These are phyloP conservation scores for Fraxinus sp. DNA, from an alignment of 305 asterid genomes.

Conservation along the genomic window DNA sequence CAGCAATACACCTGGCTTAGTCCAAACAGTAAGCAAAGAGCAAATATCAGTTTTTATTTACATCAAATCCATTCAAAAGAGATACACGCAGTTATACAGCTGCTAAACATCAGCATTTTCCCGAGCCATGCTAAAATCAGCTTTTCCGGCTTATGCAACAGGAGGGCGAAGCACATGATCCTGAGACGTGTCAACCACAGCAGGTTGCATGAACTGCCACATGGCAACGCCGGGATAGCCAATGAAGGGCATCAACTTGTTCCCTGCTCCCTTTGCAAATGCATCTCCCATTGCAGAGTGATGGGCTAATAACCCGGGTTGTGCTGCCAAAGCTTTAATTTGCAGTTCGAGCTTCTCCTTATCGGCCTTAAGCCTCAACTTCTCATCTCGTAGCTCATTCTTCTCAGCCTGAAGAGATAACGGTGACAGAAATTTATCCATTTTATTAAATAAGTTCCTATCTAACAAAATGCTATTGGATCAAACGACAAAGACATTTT, in stretches of 20 bases:
- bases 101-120: not conserved
- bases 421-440: not conserved
- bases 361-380: conserved; percentile 35
- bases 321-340: conserved; percentile 23
- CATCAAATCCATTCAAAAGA: not conserved
- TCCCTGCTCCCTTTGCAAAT: conserved; percentile 29
- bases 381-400: conserved; percentile 42
- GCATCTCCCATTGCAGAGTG: conserved; percentile 32
- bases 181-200: conserved; percentile 38
- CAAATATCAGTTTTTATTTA: not conserved
- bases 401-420: conserved; percentile 31
- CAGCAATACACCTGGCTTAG: not conserved
- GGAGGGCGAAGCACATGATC: conserved; percentile 46
- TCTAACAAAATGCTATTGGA: not conserved
- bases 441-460: not conserved
- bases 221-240: conserved; percentile 40
- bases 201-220: conserved; percentile 50
- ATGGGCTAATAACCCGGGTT: conserved; percentile 27
- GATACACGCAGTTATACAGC: not conserved
- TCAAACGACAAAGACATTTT: not conserved
- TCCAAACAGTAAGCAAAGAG: not conserved
- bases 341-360: conserved; percentile 39
- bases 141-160: conserved; percentile 32
- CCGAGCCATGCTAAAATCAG: not conserved
- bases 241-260: conserved; percentile 36